Evolutionary conservation across 192 early-diverging fungal species (phyloP), one percentile per base, ranked within the genome.

Genomic region (Piromyces sp.): DNA sequence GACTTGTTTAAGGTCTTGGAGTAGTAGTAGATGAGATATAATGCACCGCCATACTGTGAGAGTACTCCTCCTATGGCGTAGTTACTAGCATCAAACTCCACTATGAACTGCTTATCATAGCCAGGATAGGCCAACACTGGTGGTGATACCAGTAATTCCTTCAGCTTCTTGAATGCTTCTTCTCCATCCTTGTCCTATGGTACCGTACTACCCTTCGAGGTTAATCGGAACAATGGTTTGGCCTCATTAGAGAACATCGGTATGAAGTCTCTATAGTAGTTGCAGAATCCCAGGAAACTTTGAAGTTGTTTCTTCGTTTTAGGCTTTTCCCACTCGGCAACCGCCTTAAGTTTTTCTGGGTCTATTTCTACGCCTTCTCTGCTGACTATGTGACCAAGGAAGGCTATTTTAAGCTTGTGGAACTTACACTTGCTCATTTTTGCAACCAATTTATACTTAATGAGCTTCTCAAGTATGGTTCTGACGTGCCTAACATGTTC

Each of bases 381-480:
- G 0, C 83, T 80, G n/a, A 89, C 80, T 26, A 88, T 38, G 79
- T 87, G 85, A 22, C 86, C 82, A 6, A 83, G 80, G 38, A 30
- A 82, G 29, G 38, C 80, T 17, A 86, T 11, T 58, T 84, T 30
- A 2, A 42, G 19, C 80, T 84, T 29, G 29, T 79, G 30, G 51
- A 84, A 87, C 19, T 81, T 14, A 80, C 87, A 87, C 58, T 89
- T 89, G 30, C 81, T 82, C 12, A 84, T 84, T 68, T 89, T 89
- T 26, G 84, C 51, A 22, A 82, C 81, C 16, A 88, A 78, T 36
- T 79, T 80, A 79, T 84, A 42, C 12, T 87, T 80, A 6, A 78
- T 30, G 13, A 89, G 81, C 40, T 68, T 30, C n/a, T 83, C 3
- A 28, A 89, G 82, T 3, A 88, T 82, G 0, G 14, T 13, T n/a